Evolutionary conservation across 2,329 filamentous ascomycete genomes (phyloP), one percentile per base, ranked within the genome.

Genomic region (Fusarium tupiense): DNA sequence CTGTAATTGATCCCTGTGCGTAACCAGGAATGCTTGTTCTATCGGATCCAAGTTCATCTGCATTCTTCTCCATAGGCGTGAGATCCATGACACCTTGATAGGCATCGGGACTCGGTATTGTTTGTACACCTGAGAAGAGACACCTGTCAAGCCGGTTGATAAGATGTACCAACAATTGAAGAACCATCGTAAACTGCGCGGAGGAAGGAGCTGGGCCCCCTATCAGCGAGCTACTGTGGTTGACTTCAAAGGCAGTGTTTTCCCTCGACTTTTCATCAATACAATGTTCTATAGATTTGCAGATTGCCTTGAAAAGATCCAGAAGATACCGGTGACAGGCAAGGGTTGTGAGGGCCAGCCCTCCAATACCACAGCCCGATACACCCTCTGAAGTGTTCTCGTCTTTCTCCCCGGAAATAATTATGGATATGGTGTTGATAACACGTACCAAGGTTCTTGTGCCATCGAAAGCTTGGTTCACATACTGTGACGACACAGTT

Each of bases 181-280:
- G 50, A 11, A 53, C 50, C 50, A 53, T 53, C 20, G 50, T 53
- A 53, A 53, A 53, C 50, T 53, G 50, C 13, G 33, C 50, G 3
- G 50, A 53, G 11, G 50, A 53, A 13, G 33, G 50, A 38, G 50
- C 50, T 16, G 8, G 11, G n/a, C 8, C 50, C 17, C 33, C 50
- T 9, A 37, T 26, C n/a, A 53, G 33, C 2, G 50, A 53, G 16
- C n/a, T 20, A 22, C 50, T 24, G 22, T 26, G 17, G 8, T 3
- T 20, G 13, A 11, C 16, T 20, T 26, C 33, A 8, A 53, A 53
- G 11, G 19, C 8, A 8, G 11, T 24, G n/a, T 22, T 37, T 22
- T 38, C 33, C 33, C 33, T 38, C 50, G 50, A 53, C 12, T 20
- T 37, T 26, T 10, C 17, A 11, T 26, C 50, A 11, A 38, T 12